Base-by-base conservation (phyloP, 257 asterid genomes). In the Lycium barbarum region DNA sequence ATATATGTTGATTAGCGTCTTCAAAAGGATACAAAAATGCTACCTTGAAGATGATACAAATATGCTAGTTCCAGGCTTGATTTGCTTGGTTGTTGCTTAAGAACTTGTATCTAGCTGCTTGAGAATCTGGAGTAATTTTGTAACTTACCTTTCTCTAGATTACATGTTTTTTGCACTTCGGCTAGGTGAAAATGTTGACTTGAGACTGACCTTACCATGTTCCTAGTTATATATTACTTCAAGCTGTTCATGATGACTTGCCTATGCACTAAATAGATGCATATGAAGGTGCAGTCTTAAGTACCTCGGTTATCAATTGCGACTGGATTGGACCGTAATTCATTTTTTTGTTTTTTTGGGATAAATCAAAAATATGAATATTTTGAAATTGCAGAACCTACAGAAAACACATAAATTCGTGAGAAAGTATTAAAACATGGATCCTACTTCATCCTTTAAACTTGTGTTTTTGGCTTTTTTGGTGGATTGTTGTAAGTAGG, bases 61-160 rank as follows among this genome's bases (percentile, higher is more conserved):
- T 47, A 76, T 26, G 63, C 8, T 51, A 26, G 47, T 76, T 76
- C 45, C 82, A 51, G 47, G 26, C 47, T 26, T 59, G 26, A 17
- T 18, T 59, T 18, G 65, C 65, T 59, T 7, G 18, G 9, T 26
- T 5, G 6, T 49, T 22, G 47, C 82, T 76, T 63, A 33, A 76
- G 7, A 76, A 76, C 43, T 76, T 51, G 63, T 51, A 76, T 76
- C 82, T 76, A 76, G 3, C 65, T 76, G 82, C 47, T 76, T 51
- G 58, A 51, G 10, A 51, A 76, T 51, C 82, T 76, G 20, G 82
- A 51, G 82, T 49, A 51, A 26, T 76, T 76, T 76, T 76, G 82
- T 51, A 51, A 53, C 63, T 74, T 13, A 49, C 22, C 62, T 76
- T 53, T 53, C 47, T 26, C 45, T 51, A 51, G 81, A 26, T 76